Base-by-base conservation (phyloP, 1,284 basidiomycete species). In the Sporisorium exsertum region DNA sequence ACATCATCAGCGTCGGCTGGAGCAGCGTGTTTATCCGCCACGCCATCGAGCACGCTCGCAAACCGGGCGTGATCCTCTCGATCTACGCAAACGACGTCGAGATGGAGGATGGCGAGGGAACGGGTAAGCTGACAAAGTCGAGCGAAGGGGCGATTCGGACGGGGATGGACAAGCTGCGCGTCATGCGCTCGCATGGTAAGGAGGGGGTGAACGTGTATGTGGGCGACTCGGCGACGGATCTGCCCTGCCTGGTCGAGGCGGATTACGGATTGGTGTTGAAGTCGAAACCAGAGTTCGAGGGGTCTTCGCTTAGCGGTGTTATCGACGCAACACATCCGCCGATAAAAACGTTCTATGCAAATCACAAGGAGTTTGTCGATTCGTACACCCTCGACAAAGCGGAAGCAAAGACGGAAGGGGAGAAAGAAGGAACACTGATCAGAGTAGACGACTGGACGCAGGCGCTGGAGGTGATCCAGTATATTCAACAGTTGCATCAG, bases 1-100 rank as follows among this genome's bases (percentile, higher is more conserved):
- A 81, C 15, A 63, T 84, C n/a, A 72, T 84, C 55, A 80, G 77
- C 40, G 80, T 84, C 5, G 78, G 81, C 13, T 85, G 83, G 83
- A 80, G 77, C 20, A 64, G 72, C 1, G 40, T 26, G 0, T 85
- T 84, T 27, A 82, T 85, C 15, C 51, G 46, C 1, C 67, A 64
- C 16, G 74, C 75, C 1, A 56, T 81, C 43, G 50, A 58, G 22
- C 27, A 50, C 26, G 13, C 15, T 20, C 29, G 45, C 5, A 2
- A 22, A 49, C 6, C 7, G 8, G 12, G 9, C 7, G 64, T 40
- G 18, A 77, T 77, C 1, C 35, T 3, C 5, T 24, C 47, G 6
- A 57, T 82, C 4, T 76, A 62, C 57, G 79, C 83, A 1, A 84
- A 84, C 70, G 81, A 84, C 43, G 45, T 82, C 46, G 80, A 79